A percentile compares a stretch with the other conserved stretches of the same genome.
Conservation (phyloP, 805 yeast genomes). For the Saccharomyces mikatae region DNA sequence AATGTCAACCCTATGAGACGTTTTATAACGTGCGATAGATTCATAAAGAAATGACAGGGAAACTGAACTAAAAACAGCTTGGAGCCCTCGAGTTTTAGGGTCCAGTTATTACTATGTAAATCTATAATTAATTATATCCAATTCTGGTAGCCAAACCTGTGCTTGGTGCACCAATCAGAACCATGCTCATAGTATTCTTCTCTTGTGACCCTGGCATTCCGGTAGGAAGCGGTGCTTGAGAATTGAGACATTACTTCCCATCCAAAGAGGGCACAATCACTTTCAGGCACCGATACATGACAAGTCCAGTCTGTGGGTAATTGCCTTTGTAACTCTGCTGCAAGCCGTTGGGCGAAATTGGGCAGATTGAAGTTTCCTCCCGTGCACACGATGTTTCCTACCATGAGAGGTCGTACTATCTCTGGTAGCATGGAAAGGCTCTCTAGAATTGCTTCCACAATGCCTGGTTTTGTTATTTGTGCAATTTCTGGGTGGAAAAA, state of each 20-base stretch:
- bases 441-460: constrained; percentile 62
- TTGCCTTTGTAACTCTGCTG: constrained; percentile 54
- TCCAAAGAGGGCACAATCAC: constrained; percentile 38
- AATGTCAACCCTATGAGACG: background rate
- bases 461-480: constrained; percentile 70
- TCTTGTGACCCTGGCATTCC: constrained; percentile 54
- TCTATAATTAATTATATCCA: constrained; percentile 17
- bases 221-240: constrained; percentile 33
- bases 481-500: constrained; percentile 79
- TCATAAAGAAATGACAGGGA: background rate
- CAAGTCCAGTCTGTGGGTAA: constrained; percentile 68
- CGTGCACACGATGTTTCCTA: constrained; percentile 66
- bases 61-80: background rate
- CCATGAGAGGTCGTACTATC: constrained; percentile 61
- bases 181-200: constrained; percentile 88
- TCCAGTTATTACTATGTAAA: background rate
- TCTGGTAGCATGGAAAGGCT: constrained; percentile 66
- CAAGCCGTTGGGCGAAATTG: constrained; percentile 56
- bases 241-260: constrained; percentile 52
- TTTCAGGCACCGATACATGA: constrained; percentile 31
- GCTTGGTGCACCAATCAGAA: constrained; percentile 35
- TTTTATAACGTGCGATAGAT: background rate
- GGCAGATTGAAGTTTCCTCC: constrained; percentile 78
- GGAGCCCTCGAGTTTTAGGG: background rate
- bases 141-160: constrained; percentile 36